Conservation (phyloP, 2,329 filamentous ascomycete genomes). For the Xylaria sp. region DNA sequence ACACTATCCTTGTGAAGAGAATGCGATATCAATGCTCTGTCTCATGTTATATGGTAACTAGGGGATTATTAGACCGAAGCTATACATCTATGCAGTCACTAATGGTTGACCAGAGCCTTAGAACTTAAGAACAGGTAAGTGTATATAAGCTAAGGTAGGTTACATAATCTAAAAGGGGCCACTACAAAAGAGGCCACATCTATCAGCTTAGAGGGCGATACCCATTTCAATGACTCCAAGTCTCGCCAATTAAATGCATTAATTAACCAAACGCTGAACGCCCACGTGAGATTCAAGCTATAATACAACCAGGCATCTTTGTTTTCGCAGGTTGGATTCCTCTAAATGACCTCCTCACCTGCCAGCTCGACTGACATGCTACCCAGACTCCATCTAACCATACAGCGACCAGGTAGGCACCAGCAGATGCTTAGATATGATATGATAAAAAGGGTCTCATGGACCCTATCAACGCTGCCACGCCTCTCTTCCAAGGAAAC, state of each 20-base stretch:
- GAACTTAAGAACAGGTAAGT: background rate
- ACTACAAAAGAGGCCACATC: background rate
- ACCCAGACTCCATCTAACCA: slow-evolving; percentile 43
- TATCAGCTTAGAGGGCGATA: background rate
- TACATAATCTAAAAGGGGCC: background rate
- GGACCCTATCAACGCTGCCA: slow-evolving; percentile 58
- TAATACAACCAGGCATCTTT: background rate
- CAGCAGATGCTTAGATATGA: slow-evolving; percentile 25
- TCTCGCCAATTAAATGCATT: background rate
- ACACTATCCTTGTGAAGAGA: too few relatives aligned
- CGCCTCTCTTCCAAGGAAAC: background rate
- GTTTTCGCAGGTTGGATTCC: background rate
- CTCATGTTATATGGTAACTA: too few relatives aligned
- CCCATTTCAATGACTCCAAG: background rate
- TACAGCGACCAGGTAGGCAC: slow-evolving; percentile 41
- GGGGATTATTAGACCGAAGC: too few relatives aligned
- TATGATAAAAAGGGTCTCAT: slow-evolving; percentile 50
- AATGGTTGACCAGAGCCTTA: too few relatives aligned
- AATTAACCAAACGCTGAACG: background rate
- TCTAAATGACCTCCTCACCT: slow-evolving; percentile 2
- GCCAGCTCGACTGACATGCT: slow-evolving; percentile 41
- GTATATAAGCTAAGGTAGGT: background rate
- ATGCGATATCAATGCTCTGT: too few relatives aligned
- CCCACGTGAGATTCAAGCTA: background rate
- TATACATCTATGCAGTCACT: too few relatives aligned